Evolutionary conservation across 108 stramenopile species (phyloP).

Genomic region (Cyclotella baltica): DNA sequence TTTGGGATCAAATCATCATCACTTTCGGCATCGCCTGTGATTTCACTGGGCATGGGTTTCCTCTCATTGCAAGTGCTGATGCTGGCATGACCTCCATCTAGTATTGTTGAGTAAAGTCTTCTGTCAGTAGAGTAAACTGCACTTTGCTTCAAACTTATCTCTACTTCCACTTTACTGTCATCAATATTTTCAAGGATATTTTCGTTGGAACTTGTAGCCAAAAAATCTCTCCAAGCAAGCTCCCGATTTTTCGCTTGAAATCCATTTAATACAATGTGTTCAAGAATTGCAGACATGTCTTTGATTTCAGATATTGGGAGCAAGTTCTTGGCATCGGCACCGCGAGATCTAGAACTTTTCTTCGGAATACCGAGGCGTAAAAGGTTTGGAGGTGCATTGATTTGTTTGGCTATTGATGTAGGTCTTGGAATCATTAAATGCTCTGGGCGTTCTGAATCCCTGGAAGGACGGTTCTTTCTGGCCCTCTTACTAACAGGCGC

Average conservation of each 20-base stretch:
- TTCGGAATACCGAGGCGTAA: not conserved
- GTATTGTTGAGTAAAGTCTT: not conserved
- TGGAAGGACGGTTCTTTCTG: too few relatives aligned
- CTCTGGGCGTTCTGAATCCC: too few relatives aligned
- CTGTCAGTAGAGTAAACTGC: not conserved
- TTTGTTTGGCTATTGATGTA: too few relatives aligned
- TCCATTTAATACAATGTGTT: conserved; percentile 27
- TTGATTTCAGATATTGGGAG: not conserved
- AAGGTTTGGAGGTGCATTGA: not conserved
- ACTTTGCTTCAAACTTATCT: not conserved
- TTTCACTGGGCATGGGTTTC: not conserved
- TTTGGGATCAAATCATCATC: conserved; percentile 13
- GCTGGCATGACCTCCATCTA: not conserved
- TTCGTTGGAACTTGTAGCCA: too few relatives aligned
- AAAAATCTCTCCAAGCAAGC: conserved; percentile 12
- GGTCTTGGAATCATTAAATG: too few relatives aligned
- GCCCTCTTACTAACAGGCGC: too few relatives aligned
- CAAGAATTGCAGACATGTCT: conserved; percentile 19
- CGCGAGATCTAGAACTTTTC: not conserved
- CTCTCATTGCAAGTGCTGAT: not conserved
- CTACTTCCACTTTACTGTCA: not conserved
- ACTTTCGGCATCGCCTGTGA: not conserved
- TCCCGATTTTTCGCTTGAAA: conserved; percentile 19
- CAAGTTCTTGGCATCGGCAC: not conserved
- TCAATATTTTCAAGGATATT: not conserved